These are phyloP conservation scores for Leishmania guyanensis DNA, from an alignment of 208 protist genomes.

Conservation along the genomic window DNA sequence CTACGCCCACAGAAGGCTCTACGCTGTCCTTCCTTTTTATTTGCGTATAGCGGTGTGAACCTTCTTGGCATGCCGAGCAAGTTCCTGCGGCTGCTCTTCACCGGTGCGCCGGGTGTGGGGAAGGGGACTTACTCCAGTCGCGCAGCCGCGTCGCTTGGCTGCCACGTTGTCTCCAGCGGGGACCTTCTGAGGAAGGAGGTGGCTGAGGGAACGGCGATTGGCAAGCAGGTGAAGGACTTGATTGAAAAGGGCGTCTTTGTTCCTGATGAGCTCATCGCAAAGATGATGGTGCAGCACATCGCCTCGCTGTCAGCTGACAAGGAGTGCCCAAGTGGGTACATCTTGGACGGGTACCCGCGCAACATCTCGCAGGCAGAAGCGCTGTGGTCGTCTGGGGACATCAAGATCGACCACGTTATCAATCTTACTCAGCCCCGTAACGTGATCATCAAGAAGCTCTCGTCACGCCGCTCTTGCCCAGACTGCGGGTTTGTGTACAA, in stretches of 20 bases:
- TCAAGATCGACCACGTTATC: slow-evolving; percentile 74
- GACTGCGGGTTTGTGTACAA: slow-evolving; percentile 85
- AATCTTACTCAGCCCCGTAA: slow-evolving; percentile 75
- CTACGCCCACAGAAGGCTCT: not conserved
- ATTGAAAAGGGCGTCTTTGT: slow-evolving; percentile 79
- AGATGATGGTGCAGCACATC: slow-evolving; percentile 59
- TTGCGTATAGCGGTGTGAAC: not conserved
- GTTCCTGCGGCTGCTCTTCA: slow-evolving; percentile 71
- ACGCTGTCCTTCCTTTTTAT: not conserved
- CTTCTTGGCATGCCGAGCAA: slow-evolving; percentile 27
- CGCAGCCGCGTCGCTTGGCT: slow-evolving; percentile 72
- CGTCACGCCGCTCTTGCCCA: slow-evolving; percentile 64
- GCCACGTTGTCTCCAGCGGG: slow-evolving; percentile 88
- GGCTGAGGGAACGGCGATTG: slow-evolving; percentile 40
- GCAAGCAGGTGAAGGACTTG: slow-evolving; percentile 43
- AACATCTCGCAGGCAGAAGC: slow-evolving; percentile 83
- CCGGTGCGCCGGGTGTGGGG: slow-evolving; percentile 91
- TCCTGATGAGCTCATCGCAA: slow-evolving; percentile 73
- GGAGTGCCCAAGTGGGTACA: slow-evolving; percentile 57
- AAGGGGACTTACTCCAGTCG: slow-evolving; percentile 93
- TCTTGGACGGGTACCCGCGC: slow-evolving; percentile 94
- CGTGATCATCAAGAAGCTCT: slow-evolving; percentile 79
- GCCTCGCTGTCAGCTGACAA: slow-evolving; percentile 11
- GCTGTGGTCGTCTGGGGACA: slow-evolving; percentile 46
- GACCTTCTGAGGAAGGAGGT: slow-evolving; percentile 92